A percentile compares a stretch with the other conserved stretches of the same genome.
Evolutionary conservation across 1,284 basidiomycete genomes (phyloP).

Genomic region (Ustilago shanxiensis): DNA sequence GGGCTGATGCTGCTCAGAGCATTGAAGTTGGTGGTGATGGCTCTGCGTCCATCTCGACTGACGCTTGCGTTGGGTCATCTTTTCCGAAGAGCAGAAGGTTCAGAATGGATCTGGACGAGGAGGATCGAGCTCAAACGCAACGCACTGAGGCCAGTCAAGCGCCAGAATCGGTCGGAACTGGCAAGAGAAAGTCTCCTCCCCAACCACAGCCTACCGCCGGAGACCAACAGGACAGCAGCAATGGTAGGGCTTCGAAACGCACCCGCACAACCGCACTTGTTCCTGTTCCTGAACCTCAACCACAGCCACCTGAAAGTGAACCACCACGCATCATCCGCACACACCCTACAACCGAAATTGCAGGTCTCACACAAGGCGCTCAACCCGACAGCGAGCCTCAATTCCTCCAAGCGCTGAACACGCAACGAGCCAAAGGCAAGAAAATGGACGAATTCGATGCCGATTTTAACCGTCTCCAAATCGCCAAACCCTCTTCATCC

Average conservation of each 20-base stretch:
- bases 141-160: neutral
- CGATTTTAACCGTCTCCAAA: constrained; percentile 59
- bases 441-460: constrained; percentile 59
- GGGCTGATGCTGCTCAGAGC: neutral
- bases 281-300: neutral
- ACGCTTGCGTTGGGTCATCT: neutral
- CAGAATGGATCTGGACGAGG: constrained; percentile 53
- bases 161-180: neutral
- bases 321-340: constrained; percentile 27
- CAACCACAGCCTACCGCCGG: neutral
- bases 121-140: constrained; percentile 31
- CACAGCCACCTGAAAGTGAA: neutral
- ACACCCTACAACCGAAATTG: constrained; percentile 1
- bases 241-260: constrained; percentile 14
- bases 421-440: constrained; percentile 46
- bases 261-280: constrained; percentile 10
- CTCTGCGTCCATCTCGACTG: neutral
- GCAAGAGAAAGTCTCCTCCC: constrained; percentile 34
- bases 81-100: constrained; percentile 40
- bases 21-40: neutral
- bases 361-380: constrained; percentile 29
- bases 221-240: neutral
- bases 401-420: constrained; percentile 59
- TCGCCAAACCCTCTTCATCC: constrained; percentile 35
- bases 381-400: constrained; percentile 49